These are phyloP conservation scores for Ambrosia trifida DNA, from an alignment of 129 eudicot genomes.

Conservation along the genomic window DNA sequence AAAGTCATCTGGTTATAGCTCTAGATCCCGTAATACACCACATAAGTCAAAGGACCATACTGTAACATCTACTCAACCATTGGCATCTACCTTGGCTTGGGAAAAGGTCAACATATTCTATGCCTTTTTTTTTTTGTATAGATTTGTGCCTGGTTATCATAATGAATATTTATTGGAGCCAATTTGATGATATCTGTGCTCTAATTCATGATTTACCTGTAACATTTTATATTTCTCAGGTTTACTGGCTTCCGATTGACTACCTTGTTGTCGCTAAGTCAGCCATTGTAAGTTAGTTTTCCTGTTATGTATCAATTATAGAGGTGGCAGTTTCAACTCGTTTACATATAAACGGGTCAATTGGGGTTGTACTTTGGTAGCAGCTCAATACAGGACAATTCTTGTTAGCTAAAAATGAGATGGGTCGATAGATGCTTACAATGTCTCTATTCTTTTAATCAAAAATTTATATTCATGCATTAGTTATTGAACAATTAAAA, in stretches of 20 bases:
- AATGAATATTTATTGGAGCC: conserved; percentile 4
- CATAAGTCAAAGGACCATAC: conserved; percentile 54
- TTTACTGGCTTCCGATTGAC: conserved; percentile 86
- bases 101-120: conserved; percentile 56
- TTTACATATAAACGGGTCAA: not conserved
- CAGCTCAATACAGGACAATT: not conserved
- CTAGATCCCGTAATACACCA: conserved; percentile 70
- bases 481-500: not conserved
- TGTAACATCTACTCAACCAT: conserved; percentile 37
- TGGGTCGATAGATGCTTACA: conserved; percentile 4
- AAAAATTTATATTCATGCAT: not conserved
- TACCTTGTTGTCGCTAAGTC: conserved; percentile 85
- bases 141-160: conserved; percentile 15
- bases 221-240: conserved; percentile 41
- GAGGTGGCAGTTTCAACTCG: not conserved
- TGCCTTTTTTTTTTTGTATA: not conserved
- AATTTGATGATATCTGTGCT: conserved; percentile 7
- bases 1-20: conserved; percentile 59
- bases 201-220: conserved; percentile 5
- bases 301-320: not conserved
- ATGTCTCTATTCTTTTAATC: not conserved
- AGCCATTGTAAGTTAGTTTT: conserved; percentile 68
- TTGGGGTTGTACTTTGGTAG: not conserved
- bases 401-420: not conserved
- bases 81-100: conserved; percentile 59